Conservation (phyloP, 805 yeast species). For the Metschnikowia amazonensis region DNA sequence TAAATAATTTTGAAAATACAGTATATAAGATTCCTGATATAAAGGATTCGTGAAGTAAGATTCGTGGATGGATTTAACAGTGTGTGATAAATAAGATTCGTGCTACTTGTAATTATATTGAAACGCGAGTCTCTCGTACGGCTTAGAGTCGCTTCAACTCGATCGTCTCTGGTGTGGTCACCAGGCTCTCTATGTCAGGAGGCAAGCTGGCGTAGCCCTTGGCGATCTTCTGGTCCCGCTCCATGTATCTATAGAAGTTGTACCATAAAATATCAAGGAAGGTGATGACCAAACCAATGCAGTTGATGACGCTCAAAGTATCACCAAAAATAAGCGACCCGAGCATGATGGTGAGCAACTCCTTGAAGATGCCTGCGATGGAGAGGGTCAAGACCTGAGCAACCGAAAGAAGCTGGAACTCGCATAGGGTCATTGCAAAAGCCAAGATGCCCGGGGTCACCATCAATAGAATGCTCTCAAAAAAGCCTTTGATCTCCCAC, state of each 20-base stretch:
- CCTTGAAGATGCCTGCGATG: slow-evolving; percentile 91
- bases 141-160: slow-evolving; percentile 16
- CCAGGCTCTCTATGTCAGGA: slow-evolving; percentile 9
- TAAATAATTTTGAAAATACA: too few species aligned
- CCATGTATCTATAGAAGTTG: slow-evolving; percentile 56
- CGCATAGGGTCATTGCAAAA: slow-evolving; percentile 84
- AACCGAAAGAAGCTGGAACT: slow-evolving; percentile 74
- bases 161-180: slow-evolving; percentile 9
- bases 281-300: slow-evolving; percentile 71
- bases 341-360: slow-evolving; percentile 74
- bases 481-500: slow-evolving; percentile 61
- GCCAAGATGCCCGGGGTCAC: slow-evolving; percentile 83
- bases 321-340: slow-evolving; percentile 74
- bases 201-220: slow-evolving; percentile 12
- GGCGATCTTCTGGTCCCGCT: slow-evolving; percentile 14
- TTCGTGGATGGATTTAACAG: too few species aligned
- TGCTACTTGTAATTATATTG: not conserved
- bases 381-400: slow-evolving; percentile 84
- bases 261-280: slow-evolving; percentile 79
- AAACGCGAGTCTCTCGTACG: not conserved
- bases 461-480: slow-evolving; percentile 54
- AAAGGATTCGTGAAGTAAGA: too few species aligned
- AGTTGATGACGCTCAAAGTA: slow-evolving; percentile 58
- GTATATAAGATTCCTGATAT: too few species aligned
- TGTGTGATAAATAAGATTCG: not conserved